Conservation (phyloP, 331 rosid genomes). For the Quercus tomentella region DNA sequence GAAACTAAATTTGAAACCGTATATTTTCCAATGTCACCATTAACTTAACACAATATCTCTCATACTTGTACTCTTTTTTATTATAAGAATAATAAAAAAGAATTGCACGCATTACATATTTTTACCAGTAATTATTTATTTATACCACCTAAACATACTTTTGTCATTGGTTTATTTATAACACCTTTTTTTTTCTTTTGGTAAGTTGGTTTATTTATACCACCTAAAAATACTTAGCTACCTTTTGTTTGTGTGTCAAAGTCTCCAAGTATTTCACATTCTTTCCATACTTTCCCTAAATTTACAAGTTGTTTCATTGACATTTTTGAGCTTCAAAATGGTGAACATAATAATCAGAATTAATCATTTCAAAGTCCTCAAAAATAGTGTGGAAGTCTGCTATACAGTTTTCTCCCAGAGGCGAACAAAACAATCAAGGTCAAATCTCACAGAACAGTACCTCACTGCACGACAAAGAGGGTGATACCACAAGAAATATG, state of each 20-base stretch:
- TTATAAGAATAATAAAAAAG: background rate
- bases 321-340: conserved; percentile 12
- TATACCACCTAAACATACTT: background rate
- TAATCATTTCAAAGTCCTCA: background rate
- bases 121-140: background rate
- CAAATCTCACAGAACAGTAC: conserved; percentile 36
- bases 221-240: background rate
- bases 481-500: conserved; percentile 53
- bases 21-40: background rate
- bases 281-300: conserved; percentile 8
- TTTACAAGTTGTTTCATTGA: background rate
- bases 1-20: background rate
- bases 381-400: conserved; percentile 8
- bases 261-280: conserved; percentile 1
- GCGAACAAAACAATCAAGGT: conserved; percentile 10
- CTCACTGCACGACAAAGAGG: conserved; percentile 78
- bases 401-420: conserved; percentile 7
- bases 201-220: background rate
- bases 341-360: conserved; percentile 7
- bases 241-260: background rate
- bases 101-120: background rate
- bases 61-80: background rate
- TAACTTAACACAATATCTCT: background rate
- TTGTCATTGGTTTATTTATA: background rate
- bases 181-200: background rate